Conservation (phyloP, 1,284 basidiomycete species). For the Sphaerobolus stellatus region DNA sequence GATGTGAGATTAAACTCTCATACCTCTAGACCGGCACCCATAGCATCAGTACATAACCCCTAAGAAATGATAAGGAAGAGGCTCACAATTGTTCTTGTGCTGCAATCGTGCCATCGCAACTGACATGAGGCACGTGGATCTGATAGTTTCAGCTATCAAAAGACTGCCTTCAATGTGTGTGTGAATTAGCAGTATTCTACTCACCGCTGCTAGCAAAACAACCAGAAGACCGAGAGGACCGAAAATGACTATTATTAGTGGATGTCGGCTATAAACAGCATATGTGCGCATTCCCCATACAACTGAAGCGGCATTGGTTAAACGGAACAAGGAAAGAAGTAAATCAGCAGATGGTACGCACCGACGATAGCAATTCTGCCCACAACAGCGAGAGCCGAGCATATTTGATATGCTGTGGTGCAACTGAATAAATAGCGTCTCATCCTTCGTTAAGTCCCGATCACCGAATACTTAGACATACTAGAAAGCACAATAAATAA, state of each 20-base stretch:
- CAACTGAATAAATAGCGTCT: constrained; percentile 29
- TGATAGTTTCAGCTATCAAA: too few relatives aligned
- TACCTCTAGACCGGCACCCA: too few relatives aligned
- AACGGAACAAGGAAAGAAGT: not conserved
- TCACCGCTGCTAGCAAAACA: not conserved
- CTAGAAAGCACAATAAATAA: too few relatives aligned
- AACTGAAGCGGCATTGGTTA: not conserved
- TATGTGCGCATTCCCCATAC: not conserved
- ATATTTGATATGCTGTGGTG: constrained; percentile 31
- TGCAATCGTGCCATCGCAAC: not conserved
- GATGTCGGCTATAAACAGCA: not conserved
- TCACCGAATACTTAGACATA: too few relatives aligned
- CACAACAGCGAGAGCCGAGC: constrained; percentile 31
- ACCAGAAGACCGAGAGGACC: not conserved
- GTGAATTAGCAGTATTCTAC: not conserved
- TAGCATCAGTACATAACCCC: too few relatives aligned
- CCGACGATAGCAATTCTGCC: constrained; percentile 34
- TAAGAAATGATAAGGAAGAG: too few relatives aligned
- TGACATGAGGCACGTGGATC: not conserved
- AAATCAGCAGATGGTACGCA: constrained; percentile 17
- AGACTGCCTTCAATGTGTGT: too few relatives aligned
- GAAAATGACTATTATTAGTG: not conserved
- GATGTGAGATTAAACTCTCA: too few relatives aligned
- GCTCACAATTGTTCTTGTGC: too few relatives aligned
- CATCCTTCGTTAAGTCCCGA: too few relatives aligned